Conservation (phyloP, 2,329 filamentous ascomycete species). For the Colletotrichum paranaense region DNA sequence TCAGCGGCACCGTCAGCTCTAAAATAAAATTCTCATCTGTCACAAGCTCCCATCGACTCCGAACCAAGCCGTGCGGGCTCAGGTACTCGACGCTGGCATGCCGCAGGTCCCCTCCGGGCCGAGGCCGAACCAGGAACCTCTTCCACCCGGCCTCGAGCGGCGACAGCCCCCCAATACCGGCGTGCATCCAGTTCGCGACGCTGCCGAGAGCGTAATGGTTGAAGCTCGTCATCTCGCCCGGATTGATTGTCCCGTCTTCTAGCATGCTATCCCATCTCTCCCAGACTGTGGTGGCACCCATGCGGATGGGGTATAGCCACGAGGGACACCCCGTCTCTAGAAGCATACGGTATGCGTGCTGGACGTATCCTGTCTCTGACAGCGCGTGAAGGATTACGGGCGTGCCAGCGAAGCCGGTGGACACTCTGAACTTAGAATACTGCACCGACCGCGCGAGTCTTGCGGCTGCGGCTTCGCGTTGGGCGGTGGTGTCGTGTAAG, state of each 20-base stretch:
- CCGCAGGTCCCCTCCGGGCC: slow-evolving; percentile 49
- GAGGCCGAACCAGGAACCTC: slow-evolving; percentile 46
- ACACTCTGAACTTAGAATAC: slow-evolving; percentile 47
- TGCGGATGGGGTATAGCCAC: slow-evolving; percentile 59
- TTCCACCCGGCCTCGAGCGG: slow-evolving; percentile 54
- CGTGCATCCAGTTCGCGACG: slow-evolving; percentile 59
- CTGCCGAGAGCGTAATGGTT: slow-evolving; percentile 62
- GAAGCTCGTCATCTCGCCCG: slow-evolving; percentile 60
- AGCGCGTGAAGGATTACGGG: slow-evolving; percentile 49
- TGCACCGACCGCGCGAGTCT: slow-evolving; percentile 46
- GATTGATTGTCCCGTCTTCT: slow-evolving; percentile 55
- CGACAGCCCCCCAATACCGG: slow-evolving; percentile 52
- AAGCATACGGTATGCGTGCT: slow-evolving; percentile 58
- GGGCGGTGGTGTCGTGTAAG: slow-evolving; percentile 41
- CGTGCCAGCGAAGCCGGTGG: slow-evolving; percentile 57
- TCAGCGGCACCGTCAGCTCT: slow-evolving; percentile 11
- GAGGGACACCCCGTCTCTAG: slow-evolving; percentile 55
- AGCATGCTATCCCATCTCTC: slow-evolving; percentile 62
- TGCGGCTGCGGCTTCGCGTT: slow-evolving; percentile 38
- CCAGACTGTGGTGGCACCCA: slow-evolving; percentile 60
- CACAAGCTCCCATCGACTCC: slow-evolving; percentile 41
- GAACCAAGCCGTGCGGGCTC: slow-evolving; percentile 44
- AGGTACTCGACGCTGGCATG: slow-evolving; percentile 43
- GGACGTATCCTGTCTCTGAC: slow-evolving; percentile 40
- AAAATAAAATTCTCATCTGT: background rate